Evolutionary conservation across 805 yeast species (phyloP), one percentile per base, ranked within the genome.

Genomic region (Monosporozyma aquatica): DNA sequence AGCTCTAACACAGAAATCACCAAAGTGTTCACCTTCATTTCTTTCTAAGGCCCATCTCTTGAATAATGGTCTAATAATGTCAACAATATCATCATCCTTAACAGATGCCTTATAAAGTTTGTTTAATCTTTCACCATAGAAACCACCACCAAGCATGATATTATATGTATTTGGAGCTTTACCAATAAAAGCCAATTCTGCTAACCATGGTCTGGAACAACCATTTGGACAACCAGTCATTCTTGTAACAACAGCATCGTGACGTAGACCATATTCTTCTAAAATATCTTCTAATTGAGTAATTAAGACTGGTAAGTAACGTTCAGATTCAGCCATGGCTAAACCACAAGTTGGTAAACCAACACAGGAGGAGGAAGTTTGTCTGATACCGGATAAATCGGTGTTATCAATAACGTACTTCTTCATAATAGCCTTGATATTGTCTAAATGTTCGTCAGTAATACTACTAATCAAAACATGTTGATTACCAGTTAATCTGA

Each of bases 201-300:
- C 97, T 40, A 90, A 68, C 97, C 97, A 90, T 23, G 97, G 97
- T 65, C 97, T 80, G 20, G 97, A 92, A 71, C 97, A 90, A 52
- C 97, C 97, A 64, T 90, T 90, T 43, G 97, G 97, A 74, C 97
- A 90, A 44, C 97, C 97, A 24, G 97, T 90, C 97, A 90, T 89
- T 70, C 97, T 79, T 95, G 90, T 83, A 20, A 87, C 95, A 51
- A 90, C 75, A 6, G 95, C 80, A 65, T 90, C 97, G 56, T 87
- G 95, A 59, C 95, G 82, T 54, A 90, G 74, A 7, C 97, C 97
- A 51, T 80, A 78, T 58, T 87, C 95, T 66, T 90, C 97, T 45
- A 90, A 70, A 17, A 87, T 78, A n/a, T 70, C 75, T 65, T 90
- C 97, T 46, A 90, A 68, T 66, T 87, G 86, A 48, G 81, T 64